Evolutionary conservation across 2,329 filamentous ascomycete species (phyloP).

Genomic region (Aspergillus versicolor): DNA sequence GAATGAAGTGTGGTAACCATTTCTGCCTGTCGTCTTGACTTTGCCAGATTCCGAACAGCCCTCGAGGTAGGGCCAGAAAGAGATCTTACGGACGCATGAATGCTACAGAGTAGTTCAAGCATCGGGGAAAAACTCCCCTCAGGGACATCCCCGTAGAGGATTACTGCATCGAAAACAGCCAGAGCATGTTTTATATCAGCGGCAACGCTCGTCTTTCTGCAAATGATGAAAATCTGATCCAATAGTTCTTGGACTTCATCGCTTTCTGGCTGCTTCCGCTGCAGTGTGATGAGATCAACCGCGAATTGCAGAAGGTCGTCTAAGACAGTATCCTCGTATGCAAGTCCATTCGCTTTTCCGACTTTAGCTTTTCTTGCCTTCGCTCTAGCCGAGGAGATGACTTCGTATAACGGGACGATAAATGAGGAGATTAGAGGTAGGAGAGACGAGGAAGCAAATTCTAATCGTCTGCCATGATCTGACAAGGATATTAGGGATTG

Average conservation of each 20-base stretch:
- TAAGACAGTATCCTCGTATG: slow-evolving; percentile 36
- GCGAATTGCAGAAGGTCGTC: slow-evolving; percentile 43
- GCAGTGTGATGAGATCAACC: slow-evolving; percentile 44
- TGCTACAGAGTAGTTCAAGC: slow-evolving; percentile 45
- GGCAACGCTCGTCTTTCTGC: slow-evolving; percentile 41
- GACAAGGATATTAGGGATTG: slow-evolving; percentile 41
- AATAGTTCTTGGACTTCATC: slow-evolving; percentile 40
- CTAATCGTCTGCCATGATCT: slow-evolving; percentile 45
- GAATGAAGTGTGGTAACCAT: slow-evolving; percentile 39
- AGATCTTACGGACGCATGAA: slow-evolving; percentile 45
- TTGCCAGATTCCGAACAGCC: slow-evolving; percentile 42
- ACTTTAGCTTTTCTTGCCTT: slow-evolving; percentile 39
- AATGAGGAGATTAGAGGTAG: slow-evolving; percentile 41
- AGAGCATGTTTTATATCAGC: slow-evolving; percentile 44
- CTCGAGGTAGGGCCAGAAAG: slow-evolving; percentile 44
- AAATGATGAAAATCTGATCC: slow-evolving; percentile 38
- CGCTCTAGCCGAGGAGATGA: slow-evolving; percentile 35
- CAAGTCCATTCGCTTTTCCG: slow-evolving; percentile 30
- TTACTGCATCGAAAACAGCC: slow-evolving; percentile 43
- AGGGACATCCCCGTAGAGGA: slow-evolving; percentile 41
- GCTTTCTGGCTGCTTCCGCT: slow-evolving; percentile 35
- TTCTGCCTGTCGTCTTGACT: slow-evolving; percentile 37
- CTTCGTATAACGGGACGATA: slow-evolving; percentile 39
- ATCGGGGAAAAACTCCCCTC: slow-evolving; percentile 37
- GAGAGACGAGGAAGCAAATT: slow-evolving; percentile 40